Conservation (phyloP, 2,329 filamentous ascomycete species). For the Paraconiothyrium sp. region DNA sequence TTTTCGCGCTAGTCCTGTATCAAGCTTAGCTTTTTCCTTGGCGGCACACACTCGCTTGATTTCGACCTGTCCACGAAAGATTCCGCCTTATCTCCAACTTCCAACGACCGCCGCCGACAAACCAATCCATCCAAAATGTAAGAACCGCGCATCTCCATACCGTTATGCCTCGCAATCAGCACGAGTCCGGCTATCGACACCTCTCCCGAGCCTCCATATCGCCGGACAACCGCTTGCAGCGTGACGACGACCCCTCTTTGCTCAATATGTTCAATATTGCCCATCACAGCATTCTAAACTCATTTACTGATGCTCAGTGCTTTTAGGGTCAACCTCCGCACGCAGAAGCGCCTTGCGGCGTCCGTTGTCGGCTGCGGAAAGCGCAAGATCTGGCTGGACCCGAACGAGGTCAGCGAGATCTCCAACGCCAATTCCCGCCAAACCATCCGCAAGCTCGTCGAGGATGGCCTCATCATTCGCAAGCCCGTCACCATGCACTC, state of each 20-base stretch:
- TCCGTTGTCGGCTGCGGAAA: conserved; percentile 98
- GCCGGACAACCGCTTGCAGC: conserved; percentile 34
- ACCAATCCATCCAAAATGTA: conserved; percentile 54
- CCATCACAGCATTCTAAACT: conserved; percentile 29
- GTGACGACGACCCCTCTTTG: conserved; percentile 49
- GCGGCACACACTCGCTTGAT: conserved; percentile 16
- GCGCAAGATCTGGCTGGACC: conserved; percentile 99
- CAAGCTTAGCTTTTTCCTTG: neutral
- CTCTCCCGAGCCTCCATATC: conserved; percentile 33
- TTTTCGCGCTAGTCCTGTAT: neutral
- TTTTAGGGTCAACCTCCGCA: conserved; percentile 96
- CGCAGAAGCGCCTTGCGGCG: conserved; percentile 99
- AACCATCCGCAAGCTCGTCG: conserved; percentile 99
- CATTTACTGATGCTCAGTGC: conserved; percentile 42
- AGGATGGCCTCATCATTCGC: conserved; percentile 99
- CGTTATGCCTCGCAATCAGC: conserved; percentile 26
- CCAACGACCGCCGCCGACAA: conserved; percentile 50
- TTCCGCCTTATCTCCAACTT: conserved; percentile 24
- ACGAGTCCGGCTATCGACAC: conserved; percentile 29
- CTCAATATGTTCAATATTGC: conserved; percentile 30
- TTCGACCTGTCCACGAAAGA: conserved; percentile 13
- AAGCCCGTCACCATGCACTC: conserved; percentile 99
- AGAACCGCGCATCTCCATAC: conserved; percentile 38
- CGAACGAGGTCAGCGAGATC: conserved; percentile 99
- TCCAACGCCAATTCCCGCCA: conserved; percentile 99